Percentiles rank a stretch among this genome's conserved stretches.
Conservation (phyloP, 441 rosid species). For the Bocquillonia castaneifolia region DNA sequence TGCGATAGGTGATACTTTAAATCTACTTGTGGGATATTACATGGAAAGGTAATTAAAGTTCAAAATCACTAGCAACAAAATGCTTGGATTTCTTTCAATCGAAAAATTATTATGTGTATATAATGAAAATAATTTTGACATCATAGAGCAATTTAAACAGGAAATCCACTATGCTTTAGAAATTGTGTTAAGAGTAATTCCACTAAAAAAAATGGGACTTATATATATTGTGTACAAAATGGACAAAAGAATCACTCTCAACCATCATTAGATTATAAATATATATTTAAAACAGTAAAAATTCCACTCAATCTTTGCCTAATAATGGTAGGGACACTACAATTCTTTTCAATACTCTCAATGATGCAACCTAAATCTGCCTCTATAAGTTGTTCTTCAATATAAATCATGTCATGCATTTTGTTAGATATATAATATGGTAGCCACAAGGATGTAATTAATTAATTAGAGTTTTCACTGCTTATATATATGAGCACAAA, state of each 20-base stretch:
- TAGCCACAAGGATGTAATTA: background rate
- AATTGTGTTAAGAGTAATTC: background rate
- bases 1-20: background rate
- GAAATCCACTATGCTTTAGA: slow-evolving; percentile 17
- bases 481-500: background rate
- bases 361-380: background rate
- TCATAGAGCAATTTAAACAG: slow-evolving; percentile 17
- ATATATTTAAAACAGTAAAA: background rate
- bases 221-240: slow-evolving; percentile 19
- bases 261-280: slow-evolving; percentile 9
- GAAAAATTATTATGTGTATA: background rate
- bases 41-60: background rate
- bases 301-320: slow-evolving; percentile 22
- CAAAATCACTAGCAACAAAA: background rate
- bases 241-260: slow-evolving; percentile 7
- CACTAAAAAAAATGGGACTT: slow-evolving; percentile 25
- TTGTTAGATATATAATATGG: background rate
- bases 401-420: background rate
- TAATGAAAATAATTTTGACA: slow-evolving; percentile 17
- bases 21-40: background rate
- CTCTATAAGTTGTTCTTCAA: background rate
- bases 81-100: background rate
- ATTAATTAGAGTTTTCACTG: background rate
- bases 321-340: slow-evolving; percentile 19
- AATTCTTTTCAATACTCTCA: background rate